Base-by-base conservation (phyloP, 2,329 filamentous ascomycete species). In the Pseudodiploospora longispora region DNA sequence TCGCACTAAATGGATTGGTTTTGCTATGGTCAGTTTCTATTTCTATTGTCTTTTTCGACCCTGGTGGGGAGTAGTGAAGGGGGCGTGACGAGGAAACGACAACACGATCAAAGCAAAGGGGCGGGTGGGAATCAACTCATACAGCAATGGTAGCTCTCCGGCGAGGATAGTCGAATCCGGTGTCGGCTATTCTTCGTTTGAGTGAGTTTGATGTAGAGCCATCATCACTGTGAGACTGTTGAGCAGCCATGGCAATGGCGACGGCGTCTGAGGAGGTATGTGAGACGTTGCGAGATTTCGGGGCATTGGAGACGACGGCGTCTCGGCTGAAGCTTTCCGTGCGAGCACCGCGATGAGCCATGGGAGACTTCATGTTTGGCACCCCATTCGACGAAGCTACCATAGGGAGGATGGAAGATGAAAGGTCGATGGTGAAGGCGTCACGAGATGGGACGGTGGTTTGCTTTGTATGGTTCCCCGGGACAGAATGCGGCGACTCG, bases 131-230 rank as follows among this genome's bases (percentile, higher is more conserved):
- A 12, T 9, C 12, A 9, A 34, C 8, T 34, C 78, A 52, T 72
- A 83, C 79, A 53, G 80, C 80, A 56, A 83, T 83, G 29, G 77
- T 83, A 35, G 80, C 80, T 58, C 80, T 70, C 52, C 80, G 69
- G 51, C 80, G 71, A 10, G 80, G 80, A 57, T 83, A 83, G 59
- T 83, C 79, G 39, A 81, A 67, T 12, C 72, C 74, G 32, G 70
- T 73, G 54, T 82, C 78, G 9, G 76, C 79, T 54, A 77, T 80
- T 52, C 78, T 73, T 54, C 78, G 70, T 63, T 82, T 82, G 30
- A 80, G 63, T 34, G 78, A 76, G 50, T 77, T 78, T 28, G 72
- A 19, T 19, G 19, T 19, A 19, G 19, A 67, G 43, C 71, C 71
- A 55, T 81, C 75, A 51, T 80, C 74, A 55, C 55, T 61, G 19